Base-by-base conservation (phyloP, 768 basidiomycete species). In the Mycena latifolia region DNA sequence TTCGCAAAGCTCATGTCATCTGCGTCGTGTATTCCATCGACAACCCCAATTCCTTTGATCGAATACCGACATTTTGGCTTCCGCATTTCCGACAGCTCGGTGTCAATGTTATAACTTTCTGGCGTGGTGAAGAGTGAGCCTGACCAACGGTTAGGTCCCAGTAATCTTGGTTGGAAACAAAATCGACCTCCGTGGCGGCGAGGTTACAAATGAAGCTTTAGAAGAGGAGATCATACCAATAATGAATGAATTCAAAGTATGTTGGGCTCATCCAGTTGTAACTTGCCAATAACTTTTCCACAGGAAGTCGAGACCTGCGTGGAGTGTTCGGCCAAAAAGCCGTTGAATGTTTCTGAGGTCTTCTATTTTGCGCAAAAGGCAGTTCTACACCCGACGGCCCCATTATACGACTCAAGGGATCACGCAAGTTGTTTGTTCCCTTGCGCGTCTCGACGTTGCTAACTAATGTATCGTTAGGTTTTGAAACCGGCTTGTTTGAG, bases 281-380 rank as follows among this genome's bases (percentile, higher is more conserved):
- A 37, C 64, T 47, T 57, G 53, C 53, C 50, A 24, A 68, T 61
- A n/a, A 51, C 59, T 62, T 24, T 56, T 52, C 6, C 63, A 43
- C 70, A 99, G 97, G 96, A 98, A 87, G 96, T 98, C 58, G 96
- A 98, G 76, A 98, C 97, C 45, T 98, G 96, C 73, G 93, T 99
- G 31, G 97, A 99, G 80, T 95, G 94, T 74, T 97, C 95, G n/a
- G 96, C 96, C 5, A 92, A 92, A 76, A 80, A 92, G 55, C 91
- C 94, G 28, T 77, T 96, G 67, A 98, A 98, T 77, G 92, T 98
- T 63, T 96, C 96, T 18, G 96, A 97, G 78, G 95, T 99, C 31
- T 96, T 99, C 82, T 98, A 97, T 78, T 98, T 98, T 77, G 97
- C 97, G 2, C 96, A 98, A 78, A 98, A 98, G 76, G 97, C 97